phyloP scores from a whole-genome alignment of 805 yeast species.

The Cyberlindnera meyerae region DNA sequence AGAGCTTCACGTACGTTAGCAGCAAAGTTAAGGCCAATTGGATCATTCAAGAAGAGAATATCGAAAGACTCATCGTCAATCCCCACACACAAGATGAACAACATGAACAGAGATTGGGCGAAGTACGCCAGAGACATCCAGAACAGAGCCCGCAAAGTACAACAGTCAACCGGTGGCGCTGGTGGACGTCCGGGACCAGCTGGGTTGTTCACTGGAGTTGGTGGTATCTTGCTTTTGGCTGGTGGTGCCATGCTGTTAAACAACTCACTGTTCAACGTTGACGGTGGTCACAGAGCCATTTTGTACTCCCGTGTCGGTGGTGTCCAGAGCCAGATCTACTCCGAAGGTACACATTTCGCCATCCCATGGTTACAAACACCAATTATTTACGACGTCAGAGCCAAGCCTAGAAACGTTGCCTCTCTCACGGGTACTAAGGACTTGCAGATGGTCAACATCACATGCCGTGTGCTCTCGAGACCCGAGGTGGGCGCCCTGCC shows the following conservation, averaged over 20 bases:
- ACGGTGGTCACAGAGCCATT: constrained; percentile 98
- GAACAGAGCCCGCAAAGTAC: constrained; percentile 39
- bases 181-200: constrained; percentile 38
- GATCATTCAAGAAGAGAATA: no score
- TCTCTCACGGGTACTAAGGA: constrained; percentile 97
- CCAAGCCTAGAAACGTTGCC: constrained; percentile 94
- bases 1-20: no score
- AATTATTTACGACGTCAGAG: constrained; percentile 88
- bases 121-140: constrained; percentile 47
- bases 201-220: constrained; percentile 57
- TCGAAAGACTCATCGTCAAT: neutral
- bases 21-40: no score
- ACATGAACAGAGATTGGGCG: constrained; percentile 43
- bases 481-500: constrained; percentile 81
- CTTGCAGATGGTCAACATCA: constrained; percentile 97
- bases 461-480: constrained; percentile 94
- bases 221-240: constrained; percentile 54
- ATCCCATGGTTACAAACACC: constrained; percentile 96
- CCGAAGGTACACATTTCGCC: constrained; percentile 93
- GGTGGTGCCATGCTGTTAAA: constrained; percentile 51
- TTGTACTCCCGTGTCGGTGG: constrained; percentile 86
- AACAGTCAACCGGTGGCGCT: constrained; percentile 36
- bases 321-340: constrained; percentile 73
- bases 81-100: constrained; percentile 14
- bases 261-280: constrained; percentile 73